Conservation (phyloP, 2,329 filamentous ascomycete genomes). For the Neodidymelliopsis sp. region DNA sequence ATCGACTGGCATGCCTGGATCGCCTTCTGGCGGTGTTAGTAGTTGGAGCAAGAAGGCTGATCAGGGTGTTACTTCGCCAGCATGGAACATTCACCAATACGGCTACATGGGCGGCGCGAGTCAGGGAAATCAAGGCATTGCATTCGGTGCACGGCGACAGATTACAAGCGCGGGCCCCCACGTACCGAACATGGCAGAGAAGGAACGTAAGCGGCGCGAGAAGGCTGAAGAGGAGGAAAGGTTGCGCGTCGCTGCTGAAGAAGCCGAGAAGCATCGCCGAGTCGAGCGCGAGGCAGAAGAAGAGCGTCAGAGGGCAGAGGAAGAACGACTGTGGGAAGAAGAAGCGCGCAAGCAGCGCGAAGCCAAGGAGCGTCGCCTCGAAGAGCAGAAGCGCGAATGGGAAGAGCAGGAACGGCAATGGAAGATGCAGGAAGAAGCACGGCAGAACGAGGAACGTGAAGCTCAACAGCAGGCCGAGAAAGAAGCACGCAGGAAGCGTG, state of each 20-base stretch:
- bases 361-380: conserved; percentile 65
- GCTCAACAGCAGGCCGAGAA: conserved; percentile 71
- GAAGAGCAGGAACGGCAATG: conserved; percentile 79
- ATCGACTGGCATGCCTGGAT: conserved; percentile 57
- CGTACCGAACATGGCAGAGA: conserved; percentile 84
- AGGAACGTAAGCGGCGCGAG: conserved; percentile 72
- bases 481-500: conserved; percentile 69
- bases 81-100: conserved; percentile 99
- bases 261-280: conserved; percentile 58
- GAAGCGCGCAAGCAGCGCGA: conserved; percentile 68
- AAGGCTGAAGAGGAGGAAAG: conserved; percentile 64
- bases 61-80: conserved; percentile 80
- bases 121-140: conserved; percentile 92
- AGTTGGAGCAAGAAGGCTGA: conserved; percentile 91
- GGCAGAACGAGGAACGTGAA: conserved; percentile 75
- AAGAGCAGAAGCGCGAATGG: conserved; percentile 76
- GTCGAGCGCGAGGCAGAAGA: conserved; percentile 67
- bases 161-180: conserved; percentile 83
- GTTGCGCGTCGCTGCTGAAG: conserved; percentile 58
- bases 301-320: conserved; percentile 65
- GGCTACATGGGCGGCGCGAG: conserved; percentile 96
- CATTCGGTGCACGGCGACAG: conserved; percentile 89
- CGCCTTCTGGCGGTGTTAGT: conserved; percentile 68
- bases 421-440: conserved; percentile 77
- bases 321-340: conserved; percentile 72